phyloP scores from a whole-genome alignment of 106 monocot genomes.

The Acorus gramineus region DNA sequence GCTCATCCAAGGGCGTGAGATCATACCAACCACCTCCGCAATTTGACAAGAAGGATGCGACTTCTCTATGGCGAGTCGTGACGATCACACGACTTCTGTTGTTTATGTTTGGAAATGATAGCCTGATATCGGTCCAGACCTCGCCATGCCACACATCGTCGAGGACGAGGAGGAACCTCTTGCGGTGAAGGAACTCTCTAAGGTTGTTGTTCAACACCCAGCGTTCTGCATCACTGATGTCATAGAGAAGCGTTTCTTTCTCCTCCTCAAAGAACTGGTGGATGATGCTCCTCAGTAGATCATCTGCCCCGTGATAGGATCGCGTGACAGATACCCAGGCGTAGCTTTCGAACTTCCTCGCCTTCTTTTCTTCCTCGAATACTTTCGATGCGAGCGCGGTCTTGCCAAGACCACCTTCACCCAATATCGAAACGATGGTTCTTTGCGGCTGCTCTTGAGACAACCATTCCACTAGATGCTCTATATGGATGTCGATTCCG shows the following conservation, averaged over 20 bases:
- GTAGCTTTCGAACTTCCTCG: not conserved
- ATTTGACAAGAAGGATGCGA: slow-evolving; percentile 2
- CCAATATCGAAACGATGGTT: slow-evolving; percentile 6
- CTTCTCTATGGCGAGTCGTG: slow-evolving; percentile 11
- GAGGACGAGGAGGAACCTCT: slow-evolving; percentile 14
- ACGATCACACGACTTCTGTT: slow-evolving; percentile 14
- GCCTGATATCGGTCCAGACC: slow-evolving; percentile 10
- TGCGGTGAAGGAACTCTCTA: not conserved
- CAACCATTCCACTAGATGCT: slow-evolving; percentile 2
- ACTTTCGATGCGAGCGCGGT: slow-evolving; percentile 11
- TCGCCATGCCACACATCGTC: slow-evolving; percentile 15
- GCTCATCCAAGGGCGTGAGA: not conserved
- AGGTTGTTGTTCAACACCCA: not conserved
- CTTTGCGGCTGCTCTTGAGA: not conserved
- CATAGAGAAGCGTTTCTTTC: too few relatives aligned
- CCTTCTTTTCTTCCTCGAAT: not conserved
- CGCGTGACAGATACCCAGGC: slow-evolving; percentile 16
- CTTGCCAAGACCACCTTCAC: slow-evolving; percentile 18
- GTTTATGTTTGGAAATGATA: slow-evolving; percentile 6
- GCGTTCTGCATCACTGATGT: too few relatives aligned
- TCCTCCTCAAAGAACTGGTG: not conserved
- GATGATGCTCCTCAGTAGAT: slow-evolving; percentile 4
- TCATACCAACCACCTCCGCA: not conserved
- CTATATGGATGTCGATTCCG: slow-evolving; percentile 4
- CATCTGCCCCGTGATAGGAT: not conserved